Conservation (phyloP, 345 rosid species). For the Draba incana region DNA sequence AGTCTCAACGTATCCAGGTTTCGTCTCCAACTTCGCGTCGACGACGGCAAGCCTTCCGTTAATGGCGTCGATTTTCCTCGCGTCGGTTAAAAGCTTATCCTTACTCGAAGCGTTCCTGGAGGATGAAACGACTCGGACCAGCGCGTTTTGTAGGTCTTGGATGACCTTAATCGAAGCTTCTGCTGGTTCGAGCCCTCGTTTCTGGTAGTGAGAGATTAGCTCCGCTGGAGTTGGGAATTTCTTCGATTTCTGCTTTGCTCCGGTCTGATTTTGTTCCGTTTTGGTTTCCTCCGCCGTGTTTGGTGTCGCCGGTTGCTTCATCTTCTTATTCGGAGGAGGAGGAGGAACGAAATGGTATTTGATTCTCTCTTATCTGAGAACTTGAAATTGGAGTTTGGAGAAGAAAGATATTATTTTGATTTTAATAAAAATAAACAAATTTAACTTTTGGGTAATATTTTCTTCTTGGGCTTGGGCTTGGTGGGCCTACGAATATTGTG, state of each 20-base stretch:
- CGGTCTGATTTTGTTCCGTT: slow-evolving; percentile 33
- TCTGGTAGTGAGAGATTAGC: slow-evolving; percentile 74
- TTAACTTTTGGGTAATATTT: slow-evolving; percentile 1
- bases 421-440: neutral
- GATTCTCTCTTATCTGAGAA: slow-evolving; percentile 28
- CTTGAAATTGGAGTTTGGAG: neutral
- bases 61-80: slow-evolving; percentile 67
- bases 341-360: neutral
- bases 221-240: slow-evolving; percentile 70
- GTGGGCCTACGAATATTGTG: neutral
- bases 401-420: neutral
- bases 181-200: slow-evolving; percentile 67
- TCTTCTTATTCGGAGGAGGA: slow-evolving; percentile 28
- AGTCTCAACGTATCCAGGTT: slow-evolving; percentile 71
- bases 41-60: slow-evolving; percentile 61
- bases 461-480: slow-evolving; percentile 35
- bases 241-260: slow-evolving; percentile 35
- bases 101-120: slow-evolving; percentile 48
- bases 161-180: slow-evolving; percentile 83
- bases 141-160: slow-evolving; percentile 80
- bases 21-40: slow-evolving; percentile 82
- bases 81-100: slow-evolving; percentile 52
- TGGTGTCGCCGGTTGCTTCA: slow-evolving; percentile 50
- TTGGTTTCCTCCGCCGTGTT: slow-evolving; percentile 41
- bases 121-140: slow-evolving; percentile 58